Percentiles rank a stretch among this genome's conserved stretches.
phyloP scores from a whole-genome alignment of 176 grass and related monocot species.

The Luzula sylvatica region DNA sequence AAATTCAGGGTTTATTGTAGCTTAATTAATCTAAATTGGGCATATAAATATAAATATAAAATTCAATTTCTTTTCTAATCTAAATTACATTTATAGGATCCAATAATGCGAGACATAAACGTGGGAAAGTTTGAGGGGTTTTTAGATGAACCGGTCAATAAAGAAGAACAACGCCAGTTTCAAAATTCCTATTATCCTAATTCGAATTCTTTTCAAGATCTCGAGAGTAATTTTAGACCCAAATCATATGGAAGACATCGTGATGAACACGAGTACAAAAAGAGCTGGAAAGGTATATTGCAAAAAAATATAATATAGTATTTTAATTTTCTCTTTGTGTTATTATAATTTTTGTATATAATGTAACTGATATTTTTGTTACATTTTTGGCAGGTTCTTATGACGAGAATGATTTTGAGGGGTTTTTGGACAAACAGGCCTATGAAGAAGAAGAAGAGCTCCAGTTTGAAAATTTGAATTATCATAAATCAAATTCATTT shows the following conservation, averaged over 20 bases:
- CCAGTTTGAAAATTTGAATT: slow-evolving; percentile 10
- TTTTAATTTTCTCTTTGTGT: too few relatives aligned
- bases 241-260: not conserved
- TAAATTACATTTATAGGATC: slow-evolving; percentile 3
- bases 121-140: not conserved
- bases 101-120: not conserved
- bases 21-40: too few relatives aligned
- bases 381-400: too few relatives aligned
- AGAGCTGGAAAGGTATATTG: slow-evolving; percentile 14
- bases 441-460: slow-evolving; percentile 1
- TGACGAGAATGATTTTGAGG: not conserved
- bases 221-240: not conserved
- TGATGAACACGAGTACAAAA: not conserved
- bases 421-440: not conserved
- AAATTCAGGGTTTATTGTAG: too few relatives aligned
- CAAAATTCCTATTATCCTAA: slow-evolving; percentile 7
- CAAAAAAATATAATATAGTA: too few relatives aligned
- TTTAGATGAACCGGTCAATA: not conserved
- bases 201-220: not conserved
- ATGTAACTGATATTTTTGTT: too few relatives aligned
- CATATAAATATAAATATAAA: too few relatives aligned
- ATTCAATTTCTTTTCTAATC: too few relatives aligned
- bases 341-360: too few relatives aligned
- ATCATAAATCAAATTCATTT: slow-evolving; percentile 5
- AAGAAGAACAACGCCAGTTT: slow-evolving; percentile 4